phyloP scores from a whole-genome alignment of 1,284 basidiomycete genomes.

The Microbotryum silenes-acaulis region DNA sequence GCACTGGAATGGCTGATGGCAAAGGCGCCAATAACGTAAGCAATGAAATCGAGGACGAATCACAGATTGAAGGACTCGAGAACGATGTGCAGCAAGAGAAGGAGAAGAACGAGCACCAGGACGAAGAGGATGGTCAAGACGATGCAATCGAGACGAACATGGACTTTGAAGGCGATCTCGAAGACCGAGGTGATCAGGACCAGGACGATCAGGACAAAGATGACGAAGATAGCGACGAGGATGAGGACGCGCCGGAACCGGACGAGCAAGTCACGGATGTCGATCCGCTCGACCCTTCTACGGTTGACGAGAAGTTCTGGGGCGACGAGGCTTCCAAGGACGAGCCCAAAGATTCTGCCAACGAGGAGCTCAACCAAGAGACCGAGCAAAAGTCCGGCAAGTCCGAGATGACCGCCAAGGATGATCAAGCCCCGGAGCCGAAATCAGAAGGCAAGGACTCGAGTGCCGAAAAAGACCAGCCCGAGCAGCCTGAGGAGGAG shows the following conservation, averaged over 20 bases:
- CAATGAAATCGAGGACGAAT: constrained; percentile 88
- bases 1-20: constrained; percentile 79
- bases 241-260: constrained; percentile 53
- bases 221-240: constrained; percentile 49
- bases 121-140: constrained; percentile 52
- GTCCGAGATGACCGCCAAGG: constrained; percentile 69
- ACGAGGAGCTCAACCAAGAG: constrained; percentile 46
- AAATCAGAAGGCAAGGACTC: constrained; percentile 41
- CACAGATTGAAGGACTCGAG: constrained; percentile 87
- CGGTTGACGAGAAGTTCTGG: constrained; percentile 96
- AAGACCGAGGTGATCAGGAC: constrained; percentile 62
- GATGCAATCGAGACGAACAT: constrained; percentile 47
- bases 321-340: constrained; percentile 60
- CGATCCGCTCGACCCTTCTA: constrained; percentile 75
- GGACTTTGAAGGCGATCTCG: constrained; percentile 43
- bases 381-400: constrained; percentile 53
- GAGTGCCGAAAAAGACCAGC: constrained; percentile 61
- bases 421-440: constrained; percentile 47
- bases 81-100: constrained; percentile 58
- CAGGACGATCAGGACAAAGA: constrained; percentile 52
- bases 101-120: constrained; percentile 55
- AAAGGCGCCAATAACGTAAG: constrained; percentile 76
- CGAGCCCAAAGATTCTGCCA: constrained; percentile 46
- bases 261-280: constrained; percentile 75
- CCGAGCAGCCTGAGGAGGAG: constrained; percentile 44